Evolutionary conservation across 352 stramenopile species (phyloP).

Genomic region (Phytophthora palmivora): DNA sequence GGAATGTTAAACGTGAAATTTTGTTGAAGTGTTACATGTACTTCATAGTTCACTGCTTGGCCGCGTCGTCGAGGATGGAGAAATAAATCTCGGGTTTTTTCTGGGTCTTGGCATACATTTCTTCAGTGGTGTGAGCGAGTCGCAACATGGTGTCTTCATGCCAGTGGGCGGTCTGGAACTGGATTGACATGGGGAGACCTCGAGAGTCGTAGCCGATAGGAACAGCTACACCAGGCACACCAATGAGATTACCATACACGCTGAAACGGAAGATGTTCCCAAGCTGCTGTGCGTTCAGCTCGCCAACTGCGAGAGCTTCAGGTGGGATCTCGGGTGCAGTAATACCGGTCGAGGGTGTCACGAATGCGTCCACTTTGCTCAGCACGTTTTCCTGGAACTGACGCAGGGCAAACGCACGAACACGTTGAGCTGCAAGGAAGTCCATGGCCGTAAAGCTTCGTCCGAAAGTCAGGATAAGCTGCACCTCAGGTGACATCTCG

Average conservation of each 20-base stretch:
- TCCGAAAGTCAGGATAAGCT: slow-evolving; percentile 77
- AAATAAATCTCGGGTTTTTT: slow-evolving; percentile 70
- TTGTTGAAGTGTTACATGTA: slow-evolving; percentile 17
- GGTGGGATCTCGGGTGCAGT: slow-evolving; percentile 72
- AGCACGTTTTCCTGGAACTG: slow-evolving; percentile 82
- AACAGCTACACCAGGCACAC: slow-evolving; percentile 80
- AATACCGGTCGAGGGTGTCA: slow-evolving; percentile 85
- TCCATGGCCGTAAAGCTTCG: slow-evolving; percentile 77
- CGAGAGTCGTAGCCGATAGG: slow-evolving; percentile 72
- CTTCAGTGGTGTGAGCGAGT: slow-evolving; percentile 64
- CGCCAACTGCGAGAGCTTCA: slow-evolving; percentile 52
- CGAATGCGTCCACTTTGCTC: slow-evolving; percentile 88
- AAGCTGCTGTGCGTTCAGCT: slow-evolving; percentile 65
- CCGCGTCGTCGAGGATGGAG: slow-evolving; percentile 63
- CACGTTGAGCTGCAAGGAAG: slow-evolving; percentile 84
- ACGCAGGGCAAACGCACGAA: slow-evolving; percentile 83
- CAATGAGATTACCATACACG: slow-evolving; percentile 89
- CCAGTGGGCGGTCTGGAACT: slow-evolving; percentile 82
- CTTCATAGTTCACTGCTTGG: slow-evolving; percentile 27
- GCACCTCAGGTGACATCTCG: slow-evolving; percentile 73
- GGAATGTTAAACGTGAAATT: slow-evolving; percentile 11
- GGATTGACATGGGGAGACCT: slow-evolving; percentile 78
- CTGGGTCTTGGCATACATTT: slow-evolving; percentile 46
- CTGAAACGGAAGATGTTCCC: slow-evolving; percentile 83
- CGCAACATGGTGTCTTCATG: slow-evolving; percentile 77